A percentile compares a stretch with the other conserved stretches of the same genome.
Evolutionary conservation across 495 filamentous ascomycete species (phyloP).

Genomic region (Penicillium daleae): DNA sequence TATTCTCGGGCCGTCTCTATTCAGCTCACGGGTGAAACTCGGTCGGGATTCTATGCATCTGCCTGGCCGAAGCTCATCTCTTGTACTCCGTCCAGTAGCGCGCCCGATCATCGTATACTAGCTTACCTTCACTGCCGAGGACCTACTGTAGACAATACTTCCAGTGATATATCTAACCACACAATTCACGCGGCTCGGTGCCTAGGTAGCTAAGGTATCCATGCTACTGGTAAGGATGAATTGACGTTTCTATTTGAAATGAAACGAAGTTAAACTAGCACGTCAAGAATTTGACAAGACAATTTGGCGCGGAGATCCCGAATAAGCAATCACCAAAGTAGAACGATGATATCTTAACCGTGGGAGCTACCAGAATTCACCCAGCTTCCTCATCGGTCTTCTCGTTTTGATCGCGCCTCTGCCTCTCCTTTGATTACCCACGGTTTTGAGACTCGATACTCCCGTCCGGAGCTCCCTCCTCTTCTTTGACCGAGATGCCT

Average conservation of each 20-base stretch:
- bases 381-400: neutral
- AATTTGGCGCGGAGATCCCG: neutral
- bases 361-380: neutral
- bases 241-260: too few relatives aligned
- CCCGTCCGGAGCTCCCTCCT: neutral
- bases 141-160: too few relatives aligned
- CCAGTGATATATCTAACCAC: too few relatives aligned
- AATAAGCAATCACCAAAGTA: neutral
- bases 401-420: neutral
- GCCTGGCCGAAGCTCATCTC: neutral
- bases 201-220: too few relatives aligned
- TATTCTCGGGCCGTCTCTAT: neutral
- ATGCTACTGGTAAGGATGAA: too few relatives aligned
- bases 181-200: too few relatives aligned
- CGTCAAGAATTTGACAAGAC: neutral
- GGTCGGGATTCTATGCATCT: neutral
- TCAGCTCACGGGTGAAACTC: neutral
- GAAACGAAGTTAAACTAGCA: neutral
- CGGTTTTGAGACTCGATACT: neutral
- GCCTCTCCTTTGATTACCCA: neutral
- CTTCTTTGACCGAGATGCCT: neutral
- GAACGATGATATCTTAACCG: neutral
- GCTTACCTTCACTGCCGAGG: too few relatives aligned
- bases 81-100: too few relatives aligned
- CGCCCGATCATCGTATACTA: too few relatives aligned